Base-by-base conservation (phyloP, 306 rosid species). In the Corylus avellana region DNA sequence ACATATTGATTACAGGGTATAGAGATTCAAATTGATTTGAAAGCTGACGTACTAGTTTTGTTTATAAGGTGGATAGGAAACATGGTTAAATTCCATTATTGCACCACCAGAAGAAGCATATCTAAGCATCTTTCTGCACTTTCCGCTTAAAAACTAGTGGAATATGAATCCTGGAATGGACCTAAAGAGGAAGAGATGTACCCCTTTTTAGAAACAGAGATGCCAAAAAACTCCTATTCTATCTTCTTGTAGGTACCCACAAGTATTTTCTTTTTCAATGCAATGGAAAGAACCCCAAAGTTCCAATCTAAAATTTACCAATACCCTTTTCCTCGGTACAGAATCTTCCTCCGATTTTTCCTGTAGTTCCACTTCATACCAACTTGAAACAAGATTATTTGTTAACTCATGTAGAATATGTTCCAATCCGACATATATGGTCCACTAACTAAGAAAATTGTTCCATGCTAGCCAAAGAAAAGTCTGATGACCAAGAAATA, bases 381-480 rank as follows among this genome's bases (percentile, higher is more conserved):
- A 18, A 18, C 58, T 54, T 17, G 22, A 54, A 54, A 18, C 20
- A 18, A 32, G 42, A 13, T 63, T 29, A 63, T 35, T 46, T 63
- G 46, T 32, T 14, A 63, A 63, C 70, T 63, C 70, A 14, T 25
- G 4, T 1, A 59, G 66, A 63, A 29, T 63, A 63, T 63, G 70
- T 27, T 63, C 70, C 42, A 32, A 59, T 58, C 35, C 64, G 22
- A 10, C 37, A 4, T 20, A 29, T 29, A 29, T 2, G 7, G 39
- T 62, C 68, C 46, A 63, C 46, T 63, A 35, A 63, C 46, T 63
- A 63, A 63, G 70, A 12, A 54, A 32, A 63, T 63, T 63, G 44
- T 32, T 63, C 42, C n/a, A 29, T 12, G 70, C 14, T 4, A 29
- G 7, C 68, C 17, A 29, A 27, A 20, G 42, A 27, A 62, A 20